phyloP scores from a whole-genome alignment of 306 rosid genomes.

The Purshia tridentata region DNA sequence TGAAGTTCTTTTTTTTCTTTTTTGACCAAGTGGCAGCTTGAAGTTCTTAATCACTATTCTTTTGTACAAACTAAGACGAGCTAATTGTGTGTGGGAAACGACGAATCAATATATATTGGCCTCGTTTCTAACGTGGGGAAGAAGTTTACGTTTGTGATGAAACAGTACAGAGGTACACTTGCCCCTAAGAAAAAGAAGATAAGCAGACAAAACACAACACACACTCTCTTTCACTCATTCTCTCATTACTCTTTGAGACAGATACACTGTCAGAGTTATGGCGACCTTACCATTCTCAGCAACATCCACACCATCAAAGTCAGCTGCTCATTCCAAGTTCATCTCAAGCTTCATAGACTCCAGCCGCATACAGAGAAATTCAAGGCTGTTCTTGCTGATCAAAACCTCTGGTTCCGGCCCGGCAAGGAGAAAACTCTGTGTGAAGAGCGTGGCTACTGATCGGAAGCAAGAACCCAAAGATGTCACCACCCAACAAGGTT shows the following conservation, averaged over 20 bases:
- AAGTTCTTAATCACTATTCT: no score
- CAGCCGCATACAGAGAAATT: slow-evolving; percentile 31
- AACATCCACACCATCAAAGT: slow-evolving; percentile 33
- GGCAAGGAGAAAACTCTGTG: slow-evolving; percentile 38
- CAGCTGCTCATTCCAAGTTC: slow-evolving; percentile 21
- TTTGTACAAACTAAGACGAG: no score
- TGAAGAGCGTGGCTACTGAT: slow-evolving; percentile 48
- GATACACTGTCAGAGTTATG: slow-evolving; percentile 46
- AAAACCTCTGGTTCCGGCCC: slow-evolving; percentile 32
- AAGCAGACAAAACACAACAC: slow-evolving; percentile 32
- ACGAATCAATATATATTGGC: slow-evolving; percentile 20
- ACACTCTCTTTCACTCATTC: slow-evolving; percentile 39
- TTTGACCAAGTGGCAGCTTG: no score
- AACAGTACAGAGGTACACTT: no score
- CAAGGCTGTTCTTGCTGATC: slow-evolving; percentile 27
- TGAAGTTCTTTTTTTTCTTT: no score
- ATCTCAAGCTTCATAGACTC: slow-evolving; percentile 34
- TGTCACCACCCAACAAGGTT: slow-evolving; percentile 35
- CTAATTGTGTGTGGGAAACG: slow-evolving; percentile 3
- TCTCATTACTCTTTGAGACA: not conserved
- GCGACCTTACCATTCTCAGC: slow-evolving; percentile 59
- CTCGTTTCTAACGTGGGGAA: slow-evolving; percentile 39
- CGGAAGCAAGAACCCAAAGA: slow-evolving; percentile 39
- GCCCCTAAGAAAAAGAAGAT: slow-evolving; percentile 16
- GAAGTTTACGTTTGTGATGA: not conserved